Percentiles rank a stretch among this genome's conserved stretches.
Conservation (phyloP, 805 yeast species). For the Zygotorulaspora florentina region DNA sequence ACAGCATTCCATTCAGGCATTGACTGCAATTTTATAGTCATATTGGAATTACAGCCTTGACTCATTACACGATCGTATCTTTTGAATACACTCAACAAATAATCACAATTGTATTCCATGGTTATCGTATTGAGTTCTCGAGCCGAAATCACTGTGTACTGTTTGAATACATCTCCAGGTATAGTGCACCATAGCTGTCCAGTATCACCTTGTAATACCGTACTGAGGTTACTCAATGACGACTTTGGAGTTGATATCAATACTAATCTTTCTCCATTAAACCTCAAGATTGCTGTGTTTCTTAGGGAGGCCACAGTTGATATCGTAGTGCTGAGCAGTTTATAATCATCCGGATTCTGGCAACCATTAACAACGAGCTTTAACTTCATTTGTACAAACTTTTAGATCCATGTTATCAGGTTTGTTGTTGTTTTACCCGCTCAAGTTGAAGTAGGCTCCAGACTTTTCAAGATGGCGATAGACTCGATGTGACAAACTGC, state of each 20-base stretch:
- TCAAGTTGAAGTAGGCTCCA: background rate
- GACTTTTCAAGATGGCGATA: too few species aligned
- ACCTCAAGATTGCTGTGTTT: slow-evolving; percentile 32
- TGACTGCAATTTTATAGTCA: slow-evolving; percentile 28
- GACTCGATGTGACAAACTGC: too few species aligned
- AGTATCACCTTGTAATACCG: slow-evolving; percentile 25
- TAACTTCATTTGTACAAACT: slow-evolving; percentile 24
- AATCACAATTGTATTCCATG: slow-evolving; percentile 34
- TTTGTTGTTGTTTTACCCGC: background rate
- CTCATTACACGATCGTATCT: slow-evolving; percentile 30
- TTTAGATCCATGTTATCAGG: background rate
- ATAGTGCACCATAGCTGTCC: slow-evolving; percentile 36
- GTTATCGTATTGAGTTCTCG: slow-evolving; percentile 29
- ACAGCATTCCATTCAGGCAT: slow-evolving; percentile 29
- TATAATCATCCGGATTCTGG: slow-evolving; percentile 32
- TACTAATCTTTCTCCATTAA: slow-evolving; percentile 29
- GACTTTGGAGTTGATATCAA: slow-evolving; percentile 32
- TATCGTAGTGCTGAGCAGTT: slow-evolving; percentile 30
- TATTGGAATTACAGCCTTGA: slow-evolving; percentile 27
- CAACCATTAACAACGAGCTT: slow-evolving; percentile 27
- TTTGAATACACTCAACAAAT: slow-evolving; percentile 28
- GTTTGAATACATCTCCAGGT: slow-evolving; percentile 30
- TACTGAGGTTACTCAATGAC: slow-evolving; percentile 11
- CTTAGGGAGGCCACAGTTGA: slow-evolving; percentile 31
- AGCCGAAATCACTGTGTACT: slow-evolving; percentile 26